These are phyloP conservation scores for Kluyveromyces lactis DNA, from an alignment of 805 yeast genomes.

Conservation along the genomic window DNA sequence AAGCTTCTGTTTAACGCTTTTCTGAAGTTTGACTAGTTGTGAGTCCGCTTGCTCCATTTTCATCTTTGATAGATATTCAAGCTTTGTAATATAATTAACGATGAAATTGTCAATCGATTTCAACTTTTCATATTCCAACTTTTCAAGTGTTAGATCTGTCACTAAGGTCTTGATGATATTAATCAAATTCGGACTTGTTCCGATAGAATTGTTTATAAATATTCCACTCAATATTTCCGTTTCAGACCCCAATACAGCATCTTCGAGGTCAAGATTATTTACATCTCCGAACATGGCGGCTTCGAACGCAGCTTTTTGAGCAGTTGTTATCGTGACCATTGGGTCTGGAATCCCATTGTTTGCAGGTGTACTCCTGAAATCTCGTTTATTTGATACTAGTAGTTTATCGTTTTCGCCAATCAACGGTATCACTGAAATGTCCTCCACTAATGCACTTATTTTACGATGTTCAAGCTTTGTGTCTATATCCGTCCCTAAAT, in stretches of 20 bases:
- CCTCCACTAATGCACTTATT: conserved; percentile 76
- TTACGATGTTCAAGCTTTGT: conserved; percentile 66
- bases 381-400: neutral
- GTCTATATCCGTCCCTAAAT: conserved; percentile 82
- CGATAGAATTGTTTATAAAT: conserved; percentile 50
- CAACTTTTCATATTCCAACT: conserved; percentile 49
- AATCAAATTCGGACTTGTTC: conserved; percentile 47
- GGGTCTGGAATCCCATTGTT: neutral
- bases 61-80: conserved; percentile 24
- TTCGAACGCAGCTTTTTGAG: conserved; percentile 37
- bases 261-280: conserved; percentile 39
- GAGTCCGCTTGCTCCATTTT: conserved; percentile 27
- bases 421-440: conserved; percentile 45
- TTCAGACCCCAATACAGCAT: conserved; percentile 39
- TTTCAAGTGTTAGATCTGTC: conserved; percentile 47
- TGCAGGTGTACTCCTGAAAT: neutral
- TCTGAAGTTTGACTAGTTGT: conserved; percentile 22
- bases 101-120: conserved; percentile 48
- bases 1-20: conserved; percentile 21
- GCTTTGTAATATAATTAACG: conserved; percentile 35
- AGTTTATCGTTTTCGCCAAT: conserved; percentile 19
- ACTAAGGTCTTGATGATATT: conserved; percentile 47
- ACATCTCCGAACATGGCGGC: conserved; percentile 58
- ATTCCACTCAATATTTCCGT: conserved; percentile 46
- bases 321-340: conserved; percentile 11